Base-by-base conservation (phyloP, 768 basidiomycete genomes). In the Leccinum incarnatum region DNA sequence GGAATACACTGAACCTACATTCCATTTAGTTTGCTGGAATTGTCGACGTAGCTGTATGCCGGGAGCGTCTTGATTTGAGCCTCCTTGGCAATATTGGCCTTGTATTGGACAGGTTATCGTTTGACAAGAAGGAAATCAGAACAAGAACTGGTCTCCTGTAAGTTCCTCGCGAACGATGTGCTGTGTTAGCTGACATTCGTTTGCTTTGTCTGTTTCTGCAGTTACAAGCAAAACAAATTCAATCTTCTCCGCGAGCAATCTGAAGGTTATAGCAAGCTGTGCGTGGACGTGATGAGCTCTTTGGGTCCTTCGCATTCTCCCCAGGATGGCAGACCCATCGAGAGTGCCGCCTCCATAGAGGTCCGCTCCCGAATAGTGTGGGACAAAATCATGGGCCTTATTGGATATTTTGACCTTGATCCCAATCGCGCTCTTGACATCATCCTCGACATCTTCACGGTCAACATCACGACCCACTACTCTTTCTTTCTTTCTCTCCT, bases 171-270 rank as follows among this genome's bases (percentile, higher is more conserved):
- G 17, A 40, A 5, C 0, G 25, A 12, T 42, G 10, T 49, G 8
- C 25, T 59, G 14, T 32, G 23, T 54, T 12, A 4, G 19, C 49
- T 62, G 37, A 62, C 36, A 2, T 55, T 56, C 36, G 21, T 34
- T 34, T 45, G n/a, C 7, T 57, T 42, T 48, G 29, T 51, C 37
- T 54, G 19, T 49, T 48, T 53, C 47, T 54, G n/a, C 69, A 95
- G 93, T 71, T 96, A 95, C 78, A 95, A 94, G 73, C 96, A 99
- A 74, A 94, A 94, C 77, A 99, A 98, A 75, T 96, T 95, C 79
- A 99, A 98, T 70, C 83, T 99, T 40, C 83, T 98, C 15, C 89
- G 97, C 37, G 97, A 99, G 76, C 93, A 97, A 67, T 95, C 95
- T 1, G 96, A 98, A 77, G 97, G 97, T 8, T 99, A 94, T 76